A percentile compares a stretch with the other conserved stretches of the same genome.
Conservation (phyloP, 371 early-diverging fungal genomes). For the Amoeboaphelidium protococcarum region DNA sequence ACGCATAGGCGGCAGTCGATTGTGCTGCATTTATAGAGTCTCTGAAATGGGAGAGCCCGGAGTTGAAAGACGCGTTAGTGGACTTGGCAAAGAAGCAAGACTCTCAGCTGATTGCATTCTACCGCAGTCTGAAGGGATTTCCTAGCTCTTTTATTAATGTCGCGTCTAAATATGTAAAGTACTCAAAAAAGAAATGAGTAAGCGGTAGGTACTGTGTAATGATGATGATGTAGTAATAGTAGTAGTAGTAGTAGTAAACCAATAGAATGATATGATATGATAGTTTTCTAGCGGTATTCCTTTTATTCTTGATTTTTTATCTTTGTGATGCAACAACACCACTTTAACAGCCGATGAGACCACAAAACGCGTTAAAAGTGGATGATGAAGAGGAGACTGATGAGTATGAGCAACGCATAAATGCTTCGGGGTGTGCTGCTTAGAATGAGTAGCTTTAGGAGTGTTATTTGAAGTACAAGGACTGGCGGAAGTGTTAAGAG, state of each 20-base stretch:
- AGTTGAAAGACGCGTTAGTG: neutral
- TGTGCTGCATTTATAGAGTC: neutral
- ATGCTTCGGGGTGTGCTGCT: slow-evolving; percentile 32
- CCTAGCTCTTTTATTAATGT: neutral
- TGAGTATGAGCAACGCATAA: neutral
- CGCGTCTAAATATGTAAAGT: neutral
- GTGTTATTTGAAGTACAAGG: slow-evolving; percentile 42
- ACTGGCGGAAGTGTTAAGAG: slow-evolving; percentile 41
- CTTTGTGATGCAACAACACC: too few relatives aligned
- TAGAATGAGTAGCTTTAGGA: slow-evolving; percentile 43
- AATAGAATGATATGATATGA: too few relatives aligned
- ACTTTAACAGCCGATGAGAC: too few relatives aligned
- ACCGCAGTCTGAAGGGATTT: neutral
- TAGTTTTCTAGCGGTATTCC: too few relatives aligned
- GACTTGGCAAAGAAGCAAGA: neutral
- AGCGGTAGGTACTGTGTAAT: neutral
- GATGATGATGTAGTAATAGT: neutral
- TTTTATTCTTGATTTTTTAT: too few relatives aligned
- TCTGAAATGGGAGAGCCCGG: neutral
- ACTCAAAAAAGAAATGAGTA: neutral
- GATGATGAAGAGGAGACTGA: neutral
- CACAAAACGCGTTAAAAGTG: too few relatives aligned
- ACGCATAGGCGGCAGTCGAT: neutral
- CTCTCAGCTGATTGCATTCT: neutral
- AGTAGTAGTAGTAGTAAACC: too few relatives aligned